phyloP scores from a whole-genome alignment of 225 moss, liverwort and hornwort species.

The Anthoceros angustus region DNA sequence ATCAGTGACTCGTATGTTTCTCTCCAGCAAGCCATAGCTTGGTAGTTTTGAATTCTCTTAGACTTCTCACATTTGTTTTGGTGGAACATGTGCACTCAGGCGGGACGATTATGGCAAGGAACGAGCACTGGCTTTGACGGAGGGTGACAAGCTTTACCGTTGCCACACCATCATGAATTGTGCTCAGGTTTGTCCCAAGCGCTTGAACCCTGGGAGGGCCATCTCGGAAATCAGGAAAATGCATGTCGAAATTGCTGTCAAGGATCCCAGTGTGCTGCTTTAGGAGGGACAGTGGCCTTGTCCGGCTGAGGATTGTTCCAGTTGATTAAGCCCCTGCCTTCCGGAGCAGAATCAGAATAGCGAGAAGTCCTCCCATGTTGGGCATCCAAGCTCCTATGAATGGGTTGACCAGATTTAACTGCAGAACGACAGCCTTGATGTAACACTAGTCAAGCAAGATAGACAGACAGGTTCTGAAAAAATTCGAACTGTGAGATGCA shows the following conservation, averaged over 20 bases:
- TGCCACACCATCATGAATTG: slow-evolving; percentile 4
- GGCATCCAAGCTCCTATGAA: slow-evolving; percentile 26
- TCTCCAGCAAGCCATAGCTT: not conserved
- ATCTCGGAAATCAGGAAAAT: not conserved
- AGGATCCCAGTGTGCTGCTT: not conserved
- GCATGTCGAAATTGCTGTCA: not conserved
- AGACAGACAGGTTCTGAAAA: not conserved
- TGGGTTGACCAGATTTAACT: slow-evolving; percentile 23
- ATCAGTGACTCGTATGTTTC: not conserved
- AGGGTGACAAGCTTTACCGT: not conserved
- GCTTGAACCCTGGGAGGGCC: not conserved
- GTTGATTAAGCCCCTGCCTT: not conserved
- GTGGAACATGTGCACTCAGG: not conserved
- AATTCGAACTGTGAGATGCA: no score
- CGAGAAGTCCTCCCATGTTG: slow-evolving; percentile 18
- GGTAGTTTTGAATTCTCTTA: not conserved
- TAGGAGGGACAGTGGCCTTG: not conserved
- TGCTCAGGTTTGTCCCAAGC: not conserved
- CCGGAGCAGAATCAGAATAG: slow-evolving; percentile 11
- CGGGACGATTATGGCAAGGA: not conserved
- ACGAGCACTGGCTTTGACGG: not conserved
- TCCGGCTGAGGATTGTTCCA: not conserved
- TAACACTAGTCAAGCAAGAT: no score
- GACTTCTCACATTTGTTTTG: not conserved
- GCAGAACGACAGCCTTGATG: slow-evolving; percentile 4